Evolutionary conservation across 139 green algal species (phyloP), one percentile per base, ranked within the genome.

Genomic region (Parachlorella kessleri): DNA sequence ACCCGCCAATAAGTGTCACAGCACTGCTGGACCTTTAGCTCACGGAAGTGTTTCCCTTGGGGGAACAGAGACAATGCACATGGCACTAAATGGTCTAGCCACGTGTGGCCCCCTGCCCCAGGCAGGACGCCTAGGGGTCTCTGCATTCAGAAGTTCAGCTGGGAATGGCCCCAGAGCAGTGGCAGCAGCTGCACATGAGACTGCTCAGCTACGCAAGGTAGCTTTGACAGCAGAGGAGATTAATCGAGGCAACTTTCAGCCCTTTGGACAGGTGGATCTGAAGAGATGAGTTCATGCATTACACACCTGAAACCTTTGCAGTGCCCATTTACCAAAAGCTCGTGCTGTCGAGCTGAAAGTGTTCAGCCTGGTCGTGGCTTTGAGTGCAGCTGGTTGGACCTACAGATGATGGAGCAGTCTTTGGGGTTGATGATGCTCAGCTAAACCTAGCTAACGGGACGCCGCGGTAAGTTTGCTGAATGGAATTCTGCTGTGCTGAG

Each of bases 201-300:
- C n/a, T n/a, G n/a, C n/a, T n/a, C n/a, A n/a, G n/a, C n/a, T n/a
- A n/a, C n/a, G n/a, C n/a, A n/a, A n/a, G n/a, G n/a, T n/a, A n/a
- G n/a, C n/a, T n/a, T n/a, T 94, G 6, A 82, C 75, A 48, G 86
- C 89, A 2, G 73, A 86, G 1, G 79, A 82, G 5, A 42, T 93
- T 36, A 92, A 86, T 0, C 42, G 78, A 6, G 81, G 90, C 28
- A 83, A 78, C 38, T 94, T 96, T 75, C 81, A 76, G 64, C 87
- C 87, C 0, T 96, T 94, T 75, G 92, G 92, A 0, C 90, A 95
- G 90, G 91, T 91, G 76, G 3, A 7, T n/a, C 63, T 42, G 33
- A 23, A 6, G 41, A 38, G 54, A 38, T 42, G 32, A 28, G 70
- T 73, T 7, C 10, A 33, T 8, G 2, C 33, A 18, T 68, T 32